A percentile compares a stretch with the other conserved stretches of the same genome.
Conservation (phyloP, 352 stramenopile genomes). For the Aphanomyces stellatus region DNA sequence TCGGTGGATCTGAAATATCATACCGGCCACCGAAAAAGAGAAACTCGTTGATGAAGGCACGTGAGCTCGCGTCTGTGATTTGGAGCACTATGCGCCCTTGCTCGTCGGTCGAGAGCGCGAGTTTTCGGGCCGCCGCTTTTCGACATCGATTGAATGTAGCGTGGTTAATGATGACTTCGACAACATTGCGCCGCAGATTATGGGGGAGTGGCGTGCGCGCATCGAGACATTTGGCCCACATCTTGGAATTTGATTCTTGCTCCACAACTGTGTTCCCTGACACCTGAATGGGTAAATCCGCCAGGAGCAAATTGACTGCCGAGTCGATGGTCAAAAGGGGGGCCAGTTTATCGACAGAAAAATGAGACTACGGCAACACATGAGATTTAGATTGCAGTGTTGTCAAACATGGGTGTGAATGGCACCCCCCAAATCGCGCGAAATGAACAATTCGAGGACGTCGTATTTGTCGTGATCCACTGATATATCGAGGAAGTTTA, state of each 20-base stretch:
- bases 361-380: too few species aligned
- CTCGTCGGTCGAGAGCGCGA: background rate
- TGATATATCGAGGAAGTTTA: too few species aligned
- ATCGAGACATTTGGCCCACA: background rate
- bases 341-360: background rate
- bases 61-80: background rate
- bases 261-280: background rate
- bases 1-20: background rate
- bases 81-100: background rate
- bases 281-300: background rate
- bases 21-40: slow-evolving; percentile 1
- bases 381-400: too few species aligned
- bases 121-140: background rate
- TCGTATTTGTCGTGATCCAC: too few species aligned
- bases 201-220: background rate
- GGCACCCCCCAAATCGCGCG: too few species aligned
- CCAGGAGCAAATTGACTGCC: background rate
- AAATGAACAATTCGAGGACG: too few species aligned
- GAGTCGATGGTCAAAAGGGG: background rate
- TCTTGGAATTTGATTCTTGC: background rate
- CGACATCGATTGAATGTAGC: background rate
- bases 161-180: background rate
- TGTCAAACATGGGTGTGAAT: too few species aligned
- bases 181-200: background rate
- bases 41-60: background rate